Percentiles rank a stretch among this genome's conserved stretches.
Evolutionary conservation across 768 basidiomycete species (phyloP).

Genomic region (Phlebiopsis gigantea): DNA sequence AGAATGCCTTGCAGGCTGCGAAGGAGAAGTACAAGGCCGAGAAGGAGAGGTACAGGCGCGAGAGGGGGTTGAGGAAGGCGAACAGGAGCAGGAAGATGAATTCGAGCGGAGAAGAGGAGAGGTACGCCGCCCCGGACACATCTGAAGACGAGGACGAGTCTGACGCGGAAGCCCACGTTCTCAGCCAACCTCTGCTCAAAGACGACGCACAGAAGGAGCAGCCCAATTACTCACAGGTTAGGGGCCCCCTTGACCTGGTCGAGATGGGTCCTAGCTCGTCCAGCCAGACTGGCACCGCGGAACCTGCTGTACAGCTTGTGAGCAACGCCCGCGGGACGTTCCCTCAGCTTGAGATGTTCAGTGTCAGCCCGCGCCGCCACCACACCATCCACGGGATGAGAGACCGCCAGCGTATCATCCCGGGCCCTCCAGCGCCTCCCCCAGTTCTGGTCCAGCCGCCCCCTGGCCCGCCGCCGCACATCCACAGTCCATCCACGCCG

Average conservation of each 20-base stretch:
- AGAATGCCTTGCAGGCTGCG: constrained; percentile 49
- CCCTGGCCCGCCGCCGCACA: background rate
- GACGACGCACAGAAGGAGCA: background rate
- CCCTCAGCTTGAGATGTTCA: constrained; percentile 60
- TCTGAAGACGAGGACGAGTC: background rate
- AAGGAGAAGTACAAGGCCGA: constrained; percentile 62
- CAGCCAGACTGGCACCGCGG: constrained; percentile 13
- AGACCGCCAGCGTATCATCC: constrained; percentile 19
- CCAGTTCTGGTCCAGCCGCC: background rate
- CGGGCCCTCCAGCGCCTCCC: constrained; percentile 23
- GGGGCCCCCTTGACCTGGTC: constrained; percentile 9
- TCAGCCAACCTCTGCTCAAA: constrained; percentile 7
- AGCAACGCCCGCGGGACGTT: constrained; percentile 57
- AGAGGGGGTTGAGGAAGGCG: constrained; percentile 40
- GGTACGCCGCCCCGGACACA: background rate
- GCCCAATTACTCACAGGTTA: background rate
- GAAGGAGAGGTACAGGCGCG: constrained; percentile 64
- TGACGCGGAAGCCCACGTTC: background rate
- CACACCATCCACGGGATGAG: constrained; percentile 31
- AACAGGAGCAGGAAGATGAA: constrained; percentile 15
- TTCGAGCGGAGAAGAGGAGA: constrained; percentile 13
- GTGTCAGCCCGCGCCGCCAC: constrained; percentile 41
- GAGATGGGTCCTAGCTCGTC: constrained; percentile 12
- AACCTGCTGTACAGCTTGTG: constrained; percentile 39
- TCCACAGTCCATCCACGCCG: constrained; percentile 3